These are phyloP conservation scores for Lachancea cidri DNA, from an alignment of 805 yeast genomes.

Conservation along the genomic window DNA sequence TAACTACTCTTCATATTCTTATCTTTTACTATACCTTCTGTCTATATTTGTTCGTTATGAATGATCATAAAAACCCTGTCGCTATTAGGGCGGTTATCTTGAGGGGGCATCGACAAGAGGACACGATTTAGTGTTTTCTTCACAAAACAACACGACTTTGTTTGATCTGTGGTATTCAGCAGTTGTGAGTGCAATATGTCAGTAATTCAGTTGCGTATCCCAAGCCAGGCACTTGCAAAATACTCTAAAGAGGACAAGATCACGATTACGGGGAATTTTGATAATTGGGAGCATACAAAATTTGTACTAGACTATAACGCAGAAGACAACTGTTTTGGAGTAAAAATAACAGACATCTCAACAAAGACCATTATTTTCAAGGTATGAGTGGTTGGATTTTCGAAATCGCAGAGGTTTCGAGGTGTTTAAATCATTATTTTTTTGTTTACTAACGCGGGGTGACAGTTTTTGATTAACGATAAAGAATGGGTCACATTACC, in stretches of 20 bases:
- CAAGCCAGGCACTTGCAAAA: slow-evolving; percentile 7
- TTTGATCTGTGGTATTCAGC: too few relatives aligned
- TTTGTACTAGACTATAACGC: slow-evolving; percentile 15
- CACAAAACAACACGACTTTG: too few relatives aligned
- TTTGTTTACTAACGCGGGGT: slow-evolving; percentile 3
- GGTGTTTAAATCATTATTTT: too few relatives aligned
- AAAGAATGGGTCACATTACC: slow-evolving; percentile 23
- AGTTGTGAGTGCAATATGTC: too few relatives aligned
- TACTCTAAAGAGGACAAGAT: slow-evolving; percentile 15
- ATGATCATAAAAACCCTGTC: too few relatives aligned
- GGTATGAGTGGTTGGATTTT: slow-evolving; percentile 2
- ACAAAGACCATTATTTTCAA: slow-evolving; percentile 5
- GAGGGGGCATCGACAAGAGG: neutral
- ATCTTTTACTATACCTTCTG: too few relatives aligned
- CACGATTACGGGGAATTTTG: slow-evolving; percentile 28
- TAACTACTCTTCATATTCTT: too few relatives aligned
- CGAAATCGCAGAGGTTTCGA: neutral
- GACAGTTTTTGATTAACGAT: slow-evolving; percentile 23
- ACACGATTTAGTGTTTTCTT: neutral
- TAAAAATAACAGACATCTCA: slow-evolving; percentile 4
- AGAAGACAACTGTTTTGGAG: slow-evolving; percentile 14
- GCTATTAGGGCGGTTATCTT: slow-evolving; percentile 1
- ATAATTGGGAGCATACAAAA: slow-evolving; percentile 23
- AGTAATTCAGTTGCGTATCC: slow-evolving; percentile 3
- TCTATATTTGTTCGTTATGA: too few relatives aligned